These are phyloP conservation scores for Paecilomyces fulvus DNA, from an alignment of 2,329 filamentous ascomycete species.

Conservation along the genomic window DNA sequence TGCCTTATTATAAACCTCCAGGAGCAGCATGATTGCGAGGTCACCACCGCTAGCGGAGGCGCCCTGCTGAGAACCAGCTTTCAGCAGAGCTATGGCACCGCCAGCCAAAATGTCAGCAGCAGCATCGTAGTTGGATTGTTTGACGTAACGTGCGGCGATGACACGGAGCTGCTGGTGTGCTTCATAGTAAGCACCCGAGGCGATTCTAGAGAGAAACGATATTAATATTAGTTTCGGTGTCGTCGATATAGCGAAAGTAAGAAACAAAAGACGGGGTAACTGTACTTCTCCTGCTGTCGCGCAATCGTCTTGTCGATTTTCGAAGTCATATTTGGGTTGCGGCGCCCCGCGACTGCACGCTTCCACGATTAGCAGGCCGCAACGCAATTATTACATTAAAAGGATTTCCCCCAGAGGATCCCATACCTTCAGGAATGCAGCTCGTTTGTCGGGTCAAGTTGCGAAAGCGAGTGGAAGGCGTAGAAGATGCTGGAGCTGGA, in stretches of 20 bases:
- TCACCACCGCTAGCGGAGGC: conserved; percentile 91
- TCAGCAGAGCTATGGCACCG: conserved; percentile 73
- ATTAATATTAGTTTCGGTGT: conserved; percentile 12
- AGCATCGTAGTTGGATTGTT: conserved; percentile 71
- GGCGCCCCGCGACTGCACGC: neutral
- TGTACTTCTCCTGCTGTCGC: conserved; percentile 68
- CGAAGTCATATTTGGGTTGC: conserved; percentile 27
- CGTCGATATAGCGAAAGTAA: conserved; percentile 2
- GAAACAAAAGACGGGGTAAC: neutral
- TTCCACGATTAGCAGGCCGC: neutral
- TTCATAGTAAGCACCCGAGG: conserved; percentile 92
- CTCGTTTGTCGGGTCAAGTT: neutral
- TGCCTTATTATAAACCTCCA: conserved; percentile 86
- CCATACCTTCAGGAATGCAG: neutral
- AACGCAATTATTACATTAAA: neutral
- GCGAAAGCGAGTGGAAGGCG: neutral
- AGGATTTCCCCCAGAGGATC: neutral
- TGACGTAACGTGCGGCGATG: conserved; percentile 87
- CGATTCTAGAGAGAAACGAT: conserved; percentile 51
- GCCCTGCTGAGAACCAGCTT: conserved; percentile 57
- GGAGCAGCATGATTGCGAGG: conserved; percentile 72
- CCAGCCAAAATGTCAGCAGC: conserved; percentile 80
- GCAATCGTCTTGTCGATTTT: conserved; percentile 62
- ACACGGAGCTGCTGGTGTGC: conserved; percentile 97
- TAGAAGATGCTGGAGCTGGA: neutral